Evolutionary conservation across 2,329 filamentous ascomycete genomes (phyloP).

Genomic region (Aspergillus neoniger): DNA sequence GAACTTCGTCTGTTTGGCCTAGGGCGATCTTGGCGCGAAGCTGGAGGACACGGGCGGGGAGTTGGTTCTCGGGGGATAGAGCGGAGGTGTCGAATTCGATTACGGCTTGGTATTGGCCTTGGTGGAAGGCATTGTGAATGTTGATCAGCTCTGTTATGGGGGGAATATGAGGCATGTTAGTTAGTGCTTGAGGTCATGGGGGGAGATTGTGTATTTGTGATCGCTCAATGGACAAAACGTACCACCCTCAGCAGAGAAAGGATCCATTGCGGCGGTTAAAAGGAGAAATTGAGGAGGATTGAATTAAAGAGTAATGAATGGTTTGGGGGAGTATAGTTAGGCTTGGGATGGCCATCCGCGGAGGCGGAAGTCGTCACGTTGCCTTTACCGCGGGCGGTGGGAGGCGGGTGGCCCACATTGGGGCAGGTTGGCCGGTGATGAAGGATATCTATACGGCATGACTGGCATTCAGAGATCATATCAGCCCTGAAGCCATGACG

Average conservation of each 20-base stretch:
- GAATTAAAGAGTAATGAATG: background rate
- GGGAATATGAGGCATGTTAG: constrained; percentile 21
- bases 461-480: too few relatives aligned
- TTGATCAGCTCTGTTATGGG: constrained; percentile 60
- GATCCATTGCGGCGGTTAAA: constrained; percentile 54
- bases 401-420: constrained; percentile 17
- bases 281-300: background rate
- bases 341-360: background rate
- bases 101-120: constrained; percentile 83
- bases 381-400: constrained; percentile 20
- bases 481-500: too few relatives aligned
- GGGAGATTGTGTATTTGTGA: background rate
- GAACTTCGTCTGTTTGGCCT: constrained; percentile 72
- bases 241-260: constrained; percentile 66
- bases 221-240: constrained; percentile 20
- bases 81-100: constrained; percentile 80
- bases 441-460: too few relatives aligned
- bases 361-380: constrained; percentile 27
- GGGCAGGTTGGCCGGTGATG: constrained; percentile 17
- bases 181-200: background rate
- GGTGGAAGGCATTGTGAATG: constrained; percentile 67
- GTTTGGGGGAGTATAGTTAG: background rate
- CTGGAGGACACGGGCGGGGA: constrained; percentile 74
- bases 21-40: constrained; percentile 82
- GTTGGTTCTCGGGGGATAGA: constrained; percentile 75